Percentiles rank a stretch among this genome's conserved stretches.
These are phyloP conservation scores for Westerdykella sp. DNA, from an alignment of 2,329 filamentous ascomycete genomes.

Conservation along the genomic window DNA sequence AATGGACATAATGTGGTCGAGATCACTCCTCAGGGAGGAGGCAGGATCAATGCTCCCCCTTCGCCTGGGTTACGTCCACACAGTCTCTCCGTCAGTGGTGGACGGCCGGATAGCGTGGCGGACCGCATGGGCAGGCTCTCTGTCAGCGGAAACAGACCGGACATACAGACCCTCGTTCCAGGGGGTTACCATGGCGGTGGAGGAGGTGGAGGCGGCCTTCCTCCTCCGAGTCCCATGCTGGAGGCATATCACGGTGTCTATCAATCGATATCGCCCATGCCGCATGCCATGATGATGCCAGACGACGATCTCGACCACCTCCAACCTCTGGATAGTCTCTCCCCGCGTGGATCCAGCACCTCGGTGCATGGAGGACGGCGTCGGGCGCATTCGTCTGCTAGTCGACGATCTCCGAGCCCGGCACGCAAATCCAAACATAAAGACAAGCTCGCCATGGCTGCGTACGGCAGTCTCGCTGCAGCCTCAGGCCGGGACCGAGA, in stretches of 20 bases:
- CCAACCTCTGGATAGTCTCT: constrained; percentile 28
- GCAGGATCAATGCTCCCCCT: constrained; percentile 24
- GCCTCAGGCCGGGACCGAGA: constrained; percentile 17
- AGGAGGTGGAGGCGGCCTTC: constrained; percentile 35
- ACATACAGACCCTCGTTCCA: constrained; percentile 34
- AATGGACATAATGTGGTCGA: constrained; percentile 37
- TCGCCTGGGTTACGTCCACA: constrained; percentile 31
- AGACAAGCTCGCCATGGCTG: constrained; percentile 31
- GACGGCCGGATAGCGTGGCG: constrained; percentile 31
- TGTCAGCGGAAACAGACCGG: constrained; percentile 42
- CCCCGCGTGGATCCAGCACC: constrained; percentile 25
- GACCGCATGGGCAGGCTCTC: constrained; percentile 43
- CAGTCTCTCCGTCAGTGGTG: constrained; percentile 23
- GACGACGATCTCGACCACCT: constrained; percentile 47
- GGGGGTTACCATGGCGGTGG: constrained; percentile 14
- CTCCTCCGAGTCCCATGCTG: constrained; percentile 76
- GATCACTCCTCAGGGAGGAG: constrained; percentile 36
- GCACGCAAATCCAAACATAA: constrained; percentile 18
- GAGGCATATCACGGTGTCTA: constrained; percentile 93
- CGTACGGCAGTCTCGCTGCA: constrained; percentile 22
- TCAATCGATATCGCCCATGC: constrained; percentile 91
- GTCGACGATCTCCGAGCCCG: constrained; percentile 29
- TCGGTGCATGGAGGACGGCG: constrained; percentile 21
- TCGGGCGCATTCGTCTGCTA: constrained; percentile 23
- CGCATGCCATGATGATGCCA: constrained; percentile 63